Base-by-base conservation (phyloP, 345 rosid genomes). In the Populus deltoides region DNA sequence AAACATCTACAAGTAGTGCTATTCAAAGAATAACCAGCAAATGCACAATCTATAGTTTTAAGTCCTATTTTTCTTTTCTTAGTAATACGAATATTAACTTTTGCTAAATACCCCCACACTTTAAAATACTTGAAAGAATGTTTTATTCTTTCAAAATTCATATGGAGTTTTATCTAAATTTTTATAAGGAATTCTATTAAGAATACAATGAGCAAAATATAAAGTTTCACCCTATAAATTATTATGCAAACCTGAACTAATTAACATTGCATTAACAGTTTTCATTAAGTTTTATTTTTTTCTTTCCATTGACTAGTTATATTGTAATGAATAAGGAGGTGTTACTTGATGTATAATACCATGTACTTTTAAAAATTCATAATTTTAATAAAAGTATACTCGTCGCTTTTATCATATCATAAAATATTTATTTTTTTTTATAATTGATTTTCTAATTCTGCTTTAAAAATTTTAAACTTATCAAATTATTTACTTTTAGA, bases 31-130 rank as follows among this genome's bases (percentile, higher is more conserved):
- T 38, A 38, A 7, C 39, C 39, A 38, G 6, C 8, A 38, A 6
- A 38, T 38, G 2, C 39, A 7, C 1, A 6, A 38, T 38, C 0
- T 55, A 61, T 3, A 16, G 41, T 61, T 29, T 25, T 77, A 16
- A 57, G 59, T 0, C 6, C 27, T 38, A 77, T 20, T 45, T 39
- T 77, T 22, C 29, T 66, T 36, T 43, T 77, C 43, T 77, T 77
- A 55, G 8, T 8, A 0, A 12, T 12, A 68, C 31, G 69, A 25
- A 68, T 36, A 1, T 13, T 41, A 0, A 76, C 11, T 4, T 76
- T 76, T 51, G 53, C 27, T 35, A 68, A 27, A 6, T 67, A 76
- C 15, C 36, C 75, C 18, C n/a, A 70, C 31, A 75, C 63, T 47
- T 75, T 66, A 5, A 75, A 38, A 66, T 16, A 66, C 8, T 75